Evolutionary conservation across 345 rosid species (phyloP).

Genomic region (Rhizophora apiculata): DNA sequence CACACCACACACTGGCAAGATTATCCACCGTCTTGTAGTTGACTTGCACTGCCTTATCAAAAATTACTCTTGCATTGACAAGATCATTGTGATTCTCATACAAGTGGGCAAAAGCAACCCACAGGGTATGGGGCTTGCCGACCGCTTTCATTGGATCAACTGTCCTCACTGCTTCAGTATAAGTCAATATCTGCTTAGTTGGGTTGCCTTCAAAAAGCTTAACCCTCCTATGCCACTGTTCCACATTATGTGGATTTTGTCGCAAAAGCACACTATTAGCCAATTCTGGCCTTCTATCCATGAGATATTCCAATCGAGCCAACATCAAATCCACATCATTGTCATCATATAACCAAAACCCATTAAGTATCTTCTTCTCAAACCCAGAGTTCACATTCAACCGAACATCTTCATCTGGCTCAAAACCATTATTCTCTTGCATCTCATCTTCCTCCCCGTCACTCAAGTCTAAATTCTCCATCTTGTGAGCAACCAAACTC

Average conservation of each 20-base stretch:
- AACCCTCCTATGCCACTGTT: conserved; percentile 95
- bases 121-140: conserved; percentile 92
- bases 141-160: conserved; percentile 96
- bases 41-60: conserved; percentile 95
- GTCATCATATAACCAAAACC: conserved; percentile 87
- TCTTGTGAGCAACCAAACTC: conserved; percentile 63
- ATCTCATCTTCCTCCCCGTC: conserved; percentile 54
- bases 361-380: conserved; percentile 71
- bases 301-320: conserved; percentile 73
- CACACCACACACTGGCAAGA: conserved; percentile 93
- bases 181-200: conserved; percentile 82
- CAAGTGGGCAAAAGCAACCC: conserved; percentile 91
- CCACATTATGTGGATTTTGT: conserved; percentile 97
- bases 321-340: conserved; percentile 81
- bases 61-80: conserved; percentile 81
- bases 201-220: conserved; percentile 89
- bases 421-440: conserved; percentile 39
- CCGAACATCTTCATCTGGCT: conserved; percentile 64
- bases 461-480: conserved; percentile 62
- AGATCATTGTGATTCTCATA: conserved; percentile 83
- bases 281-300: conserved; percentile 82
- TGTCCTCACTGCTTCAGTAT: conserved; percentile 94
- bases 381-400: conserved; percentile 55
- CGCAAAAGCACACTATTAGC: conserved; percentile 91
- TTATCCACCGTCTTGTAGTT: conserved; percentile 87